These are phyloP conservation scores for Phytophthora pisi DNA, from an alignment of 352 stramenopile species.

Conservation along the genomic window DNA sequence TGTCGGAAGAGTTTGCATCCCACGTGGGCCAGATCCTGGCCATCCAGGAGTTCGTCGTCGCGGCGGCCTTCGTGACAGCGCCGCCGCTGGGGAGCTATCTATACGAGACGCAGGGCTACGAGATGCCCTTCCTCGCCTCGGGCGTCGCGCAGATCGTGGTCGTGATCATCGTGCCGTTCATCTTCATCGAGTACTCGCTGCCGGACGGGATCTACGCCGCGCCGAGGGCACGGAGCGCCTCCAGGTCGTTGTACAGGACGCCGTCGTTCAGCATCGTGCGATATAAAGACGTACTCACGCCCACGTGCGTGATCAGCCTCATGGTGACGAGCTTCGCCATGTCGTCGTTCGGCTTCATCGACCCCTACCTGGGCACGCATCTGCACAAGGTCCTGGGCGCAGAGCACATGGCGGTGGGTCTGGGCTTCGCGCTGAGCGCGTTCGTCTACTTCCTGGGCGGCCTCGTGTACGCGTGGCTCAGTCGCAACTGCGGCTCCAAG, in stretches of 20 bases:
- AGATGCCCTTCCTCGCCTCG: conserved; percentile 65
- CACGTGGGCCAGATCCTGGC: conserved; percentile 60
- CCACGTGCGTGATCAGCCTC: conserved; percentile 58
- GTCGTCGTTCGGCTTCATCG: conserved; percentile 76
- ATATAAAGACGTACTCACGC: conserved; percentile 62
- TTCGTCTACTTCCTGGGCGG: conserved; percentile 73
- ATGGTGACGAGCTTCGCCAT: conserved; percentile 61
- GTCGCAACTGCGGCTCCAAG: conserved; percentile 61
- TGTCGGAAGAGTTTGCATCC: conserved; percentile 66
- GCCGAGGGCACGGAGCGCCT: conserved; percentile 15
- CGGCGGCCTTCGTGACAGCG: conserved; percentile 63
- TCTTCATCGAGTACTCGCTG: conserved; percentile 82
- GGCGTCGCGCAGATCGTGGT: conserved; percentile 63
- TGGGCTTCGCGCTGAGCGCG: conserved; percentile 68
- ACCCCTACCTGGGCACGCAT: conserved; percentile 68
- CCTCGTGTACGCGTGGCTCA: conserved; percentile 66
- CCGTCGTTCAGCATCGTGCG: conserved; percentile 45
- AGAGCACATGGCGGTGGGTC: conserved; percentile 63
- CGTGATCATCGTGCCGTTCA: conserved; percentile 67
- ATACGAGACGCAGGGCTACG: conserved; percentile 57
- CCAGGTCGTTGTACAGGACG: conserved; percentile 22
- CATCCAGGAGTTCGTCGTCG: conserved; percentile 74
- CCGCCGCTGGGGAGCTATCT: conserved; percentile 64
- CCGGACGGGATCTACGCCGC: conserved; percentile 58
- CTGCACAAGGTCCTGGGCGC: conserved; percentile 62